These are phyloP conservation scores for Candida sithepensis DNA, from an alignment of 805 yeast genomes.

Conservation along the genomic window DNA sequence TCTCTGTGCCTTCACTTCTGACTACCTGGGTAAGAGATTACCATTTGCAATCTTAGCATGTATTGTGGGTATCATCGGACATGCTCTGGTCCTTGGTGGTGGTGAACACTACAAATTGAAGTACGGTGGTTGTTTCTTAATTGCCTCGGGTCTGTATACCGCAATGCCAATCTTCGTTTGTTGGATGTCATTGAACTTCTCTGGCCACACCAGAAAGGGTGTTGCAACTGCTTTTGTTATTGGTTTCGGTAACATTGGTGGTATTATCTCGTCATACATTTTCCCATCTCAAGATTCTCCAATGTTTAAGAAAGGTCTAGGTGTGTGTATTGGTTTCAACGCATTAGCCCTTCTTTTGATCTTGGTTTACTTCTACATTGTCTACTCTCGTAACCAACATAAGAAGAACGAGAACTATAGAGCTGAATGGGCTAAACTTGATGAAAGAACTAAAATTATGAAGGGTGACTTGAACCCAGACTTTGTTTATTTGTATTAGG, in stretches of 20 bases:
- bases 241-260: conserved; percentile 74
- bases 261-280: conserved; percentile 59
- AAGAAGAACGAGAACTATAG: conserved; percentile 32
- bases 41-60: conserved; percentile 35
- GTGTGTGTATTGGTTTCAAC: conserved; percentile 47
- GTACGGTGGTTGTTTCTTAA: conserved; percentile 62
- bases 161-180: conserved; percentile 69
- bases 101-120: conserved; percentile 36
- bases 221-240: conserved; percentile 49
- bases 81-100: conserved; percentile 50
- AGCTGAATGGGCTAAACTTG: conserved; percentile 26
- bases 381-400: conserved; percentile 31
- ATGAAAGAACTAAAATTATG: conserved; percentile 29
- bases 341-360: conserved; percentile 37
- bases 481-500: conserved; percentile 43
- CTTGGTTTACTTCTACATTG: conserved; percentile 30
- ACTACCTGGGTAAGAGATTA: conserved; percentile 44
- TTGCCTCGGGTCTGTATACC: conserved; percentile 55
- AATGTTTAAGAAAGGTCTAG: conserved; percentile 51
- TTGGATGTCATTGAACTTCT: conserved; percentile 60
- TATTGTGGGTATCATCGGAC: conserved; percentile 47
- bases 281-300: conserved; percentile 58
- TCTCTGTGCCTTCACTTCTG: conserved; percentile 61
- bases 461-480: conserved; percentile 40
- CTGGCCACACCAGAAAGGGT: conserved; percentile 59